These are phyloP conservation scores for Trametes coccinea DNA, from an alignment of 768 basidiomycete species.

Conservation along the genomic window DNA sequence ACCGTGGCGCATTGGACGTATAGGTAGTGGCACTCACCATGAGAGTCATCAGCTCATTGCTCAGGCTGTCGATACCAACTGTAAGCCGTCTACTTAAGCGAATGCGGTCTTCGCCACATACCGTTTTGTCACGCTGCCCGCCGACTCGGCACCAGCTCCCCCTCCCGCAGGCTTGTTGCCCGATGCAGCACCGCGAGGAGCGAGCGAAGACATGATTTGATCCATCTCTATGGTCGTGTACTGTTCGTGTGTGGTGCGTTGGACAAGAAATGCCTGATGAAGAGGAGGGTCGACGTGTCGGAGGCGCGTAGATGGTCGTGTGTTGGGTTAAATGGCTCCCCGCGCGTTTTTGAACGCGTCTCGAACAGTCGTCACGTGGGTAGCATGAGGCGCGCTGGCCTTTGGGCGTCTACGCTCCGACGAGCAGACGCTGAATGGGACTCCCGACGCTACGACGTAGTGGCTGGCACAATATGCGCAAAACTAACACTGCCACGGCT, in stretches of 20 bases:
- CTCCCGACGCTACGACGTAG: too few species aligned
- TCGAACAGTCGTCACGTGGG: slow-evolving; percentile 23
- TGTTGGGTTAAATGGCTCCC: slow-evolving; percentile 16
- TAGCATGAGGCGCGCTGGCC: neutral
- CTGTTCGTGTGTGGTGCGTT: neutral
- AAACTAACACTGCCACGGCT: too few species aligned
- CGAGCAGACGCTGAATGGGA: too few species aligned
- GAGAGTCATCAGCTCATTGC: slow-evolving; percentile 84
- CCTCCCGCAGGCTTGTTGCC: slow-evolving; percentile 54
- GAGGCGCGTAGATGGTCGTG: slow-evolving; percentile 18
- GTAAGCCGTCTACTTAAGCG: neutral
- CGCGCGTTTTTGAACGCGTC: slow-evolving; percentile 28
- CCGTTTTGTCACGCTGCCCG: slow-evolving; percentile 87
- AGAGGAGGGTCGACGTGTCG: neutral
- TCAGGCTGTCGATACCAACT: slow-evolving; percentile 48
- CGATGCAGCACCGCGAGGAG: slow-evolving; percentile 47
- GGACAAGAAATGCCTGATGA: neutral
- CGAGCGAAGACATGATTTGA: slow-evolving; percentile 66
- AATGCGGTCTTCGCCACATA: slow-evolving; percentile 30
- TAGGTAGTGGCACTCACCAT: slow-evolving; percentile 56
- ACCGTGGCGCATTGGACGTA: neutral
- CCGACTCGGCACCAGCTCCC: slow-evolving; percentile 53
- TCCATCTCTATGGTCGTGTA: slow-evolving; percentile 52
- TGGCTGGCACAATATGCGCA: too few species aligned
- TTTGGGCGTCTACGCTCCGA: neutral